A percentile compares a stretch with the other conserved stretches of the same genome.
Conservation (phyloP, 2,329 filamentous ascomycete genomes). For the Colletotrichum lentis region DNA sequence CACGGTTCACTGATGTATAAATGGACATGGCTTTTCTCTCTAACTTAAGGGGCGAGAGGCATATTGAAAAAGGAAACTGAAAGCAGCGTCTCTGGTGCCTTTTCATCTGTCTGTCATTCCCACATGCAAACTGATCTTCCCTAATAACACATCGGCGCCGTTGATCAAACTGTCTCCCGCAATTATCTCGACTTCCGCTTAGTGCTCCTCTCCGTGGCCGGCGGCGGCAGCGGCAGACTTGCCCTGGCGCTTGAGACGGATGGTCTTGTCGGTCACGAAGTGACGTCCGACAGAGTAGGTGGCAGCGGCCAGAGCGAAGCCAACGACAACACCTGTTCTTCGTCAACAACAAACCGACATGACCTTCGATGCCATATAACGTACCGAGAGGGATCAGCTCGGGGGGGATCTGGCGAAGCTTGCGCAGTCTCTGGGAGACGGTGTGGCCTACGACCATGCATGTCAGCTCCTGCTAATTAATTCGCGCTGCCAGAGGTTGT, state of each 20-base stretch:
- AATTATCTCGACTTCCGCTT: slow-evolving; percentile 38
- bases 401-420: slow-evolving; percentile 86
- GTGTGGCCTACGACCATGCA: slow-evolving; percentile 77
- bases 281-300: slow-evolving; percentile 84
- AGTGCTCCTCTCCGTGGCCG: slow-evolving; percentile 48
- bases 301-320: slow-evolving; percentile 82
- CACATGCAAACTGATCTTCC: slow-evolving; percentile 38
- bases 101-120: slow-evolving; percentile 38
- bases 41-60: slow-evolving; percentile 9
- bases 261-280: slow-evolving; percentile 87
- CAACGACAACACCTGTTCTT: slow-evolving; percentile 79
- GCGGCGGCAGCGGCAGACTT: slow-evolving; percentile 48
- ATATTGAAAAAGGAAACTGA: slow-evolving; percentile 33
- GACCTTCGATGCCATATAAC: slow-evolving; percentile 46
- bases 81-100: slow-evolving; percentile 34
- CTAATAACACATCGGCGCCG: slow-evolving; percentile 37
- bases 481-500: slow-evolving; percentile 15
- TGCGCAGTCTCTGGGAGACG: slow-evolving; percentile 92
- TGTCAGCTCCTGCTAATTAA: slow-evolving; percentile 27
- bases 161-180: slow-evolving; percentile 27
- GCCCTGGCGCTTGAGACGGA: slow-evolving; percentile 81
- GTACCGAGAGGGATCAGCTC: slow-evolving; percentile 95
- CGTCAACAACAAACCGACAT: slow-evolving; percentile 11
- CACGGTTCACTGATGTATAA: slow-evolving; percentile 37
- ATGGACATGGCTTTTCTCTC: slow-evolving; percentile 20